Base-by-base conservation (phyloP, 352 stramenopile genomes). In the Globisporangium radiosum region DNA sequence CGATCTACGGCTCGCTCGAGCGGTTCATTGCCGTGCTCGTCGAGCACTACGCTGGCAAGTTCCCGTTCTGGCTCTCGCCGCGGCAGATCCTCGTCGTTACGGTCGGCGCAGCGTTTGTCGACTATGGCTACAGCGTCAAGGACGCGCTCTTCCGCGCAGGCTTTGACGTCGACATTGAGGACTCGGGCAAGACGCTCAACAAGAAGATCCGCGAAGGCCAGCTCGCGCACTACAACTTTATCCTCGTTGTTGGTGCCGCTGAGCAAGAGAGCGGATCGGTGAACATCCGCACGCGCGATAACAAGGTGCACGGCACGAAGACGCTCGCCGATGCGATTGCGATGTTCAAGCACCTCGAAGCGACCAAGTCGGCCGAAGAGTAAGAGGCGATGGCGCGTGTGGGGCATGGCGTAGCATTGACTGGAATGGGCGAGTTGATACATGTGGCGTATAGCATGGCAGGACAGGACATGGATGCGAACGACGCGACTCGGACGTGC, bases 21-120 rank as follows among this genome's bases (percentile, higher is more conserved):
- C 88, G 96, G 47, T 98, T 99, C 81, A 98, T 99, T 81, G 96
- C 94, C 48, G 97, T 99, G 54, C 72, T 99, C 14, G 96, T 98
- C 59, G 96, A 99, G 72, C 97, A 98, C 70, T 97, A 86, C 53
- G 88, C 84, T 40, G 96, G 96, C 55, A 96, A 98, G 64, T 98
- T 97, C 72, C 96, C 96, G 15, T 72, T 99, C 17, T 99, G 95
- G 95, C 77, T 99, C 36, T 87, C 69, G 40, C 85, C 85, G 44
- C 81, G 85, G 54, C 85, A 94, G 53, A 75, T 92, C 37, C 76
- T 80, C 0, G 75, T 94, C 13, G 33, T 94, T 8, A 80, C 81
- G 45, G 92, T 99, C 25, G 92, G 95, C 63, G 85, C 89, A 47
- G 82, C 93, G 44, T 97, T 95, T 68, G 88, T 95, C 59, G 92